phyloP scores from a whole-genome alignment of 331 rosid species.

The Phaseolus coccineus region DNA sequence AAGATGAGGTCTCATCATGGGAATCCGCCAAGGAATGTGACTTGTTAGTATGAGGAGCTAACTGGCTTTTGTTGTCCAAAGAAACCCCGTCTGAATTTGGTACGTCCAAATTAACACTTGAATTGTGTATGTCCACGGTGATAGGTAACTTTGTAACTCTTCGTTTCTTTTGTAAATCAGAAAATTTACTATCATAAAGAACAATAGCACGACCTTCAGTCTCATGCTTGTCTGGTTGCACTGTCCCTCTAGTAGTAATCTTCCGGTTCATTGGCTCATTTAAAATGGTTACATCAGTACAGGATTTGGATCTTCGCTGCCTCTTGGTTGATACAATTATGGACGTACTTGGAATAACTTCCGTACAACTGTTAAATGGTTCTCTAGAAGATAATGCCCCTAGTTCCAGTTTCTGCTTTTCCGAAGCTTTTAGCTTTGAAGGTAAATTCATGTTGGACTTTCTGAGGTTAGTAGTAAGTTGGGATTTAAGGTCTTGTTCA shows the following conservation, averaged over 20 bases:
- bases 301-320: constrained; percentile 46
- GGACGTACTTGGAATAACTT: constrained; percentile 45
- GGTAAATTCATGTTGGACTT: constrained; percentile 32
- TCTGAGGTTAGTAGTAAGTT: constrained; percentile 32
- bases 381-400: constrained; percentile 38
- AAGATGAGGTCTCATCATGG: constrained; percentile 30
- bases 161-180: constrained; percentile 48
- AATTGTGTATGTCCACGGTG: constrained; percentile 28
- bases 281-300: constrained; percentile 37
- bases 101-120: constrained; percentile 31
- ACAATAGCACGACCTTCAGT: constrained; percentile 45
- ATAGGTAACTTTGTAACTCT: constrained; percentile 38
- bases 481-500: constrained; percentile 33
- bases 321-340: constrained; percentile 49
- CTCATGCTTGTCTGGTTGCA: constrained; percentile 39
- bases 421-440: constrained; percentile 32
- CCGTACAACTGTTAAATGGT: constrained; percentile 26
- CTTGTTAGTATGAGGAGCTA: constrained; percentile 35
- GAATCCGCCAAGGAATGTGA: constrained; percentile 33
- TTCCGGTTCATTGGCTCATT: constrained; percentile 37
- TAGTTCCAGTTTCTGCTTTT: constrained; percentile 49
- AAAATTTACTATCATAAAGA: constrained; percentile 43
- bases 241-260: constrained; percentile 35
- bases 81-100: constrained; percentile 38
- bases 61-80: constrained; percentile 31